A percentile compares a stretch with the other conserved stretches of the same genome.
Evolutionary conservation across 768 basidiomycete species (phyloP).

Genomic region (Mycena galopus): DNA sequence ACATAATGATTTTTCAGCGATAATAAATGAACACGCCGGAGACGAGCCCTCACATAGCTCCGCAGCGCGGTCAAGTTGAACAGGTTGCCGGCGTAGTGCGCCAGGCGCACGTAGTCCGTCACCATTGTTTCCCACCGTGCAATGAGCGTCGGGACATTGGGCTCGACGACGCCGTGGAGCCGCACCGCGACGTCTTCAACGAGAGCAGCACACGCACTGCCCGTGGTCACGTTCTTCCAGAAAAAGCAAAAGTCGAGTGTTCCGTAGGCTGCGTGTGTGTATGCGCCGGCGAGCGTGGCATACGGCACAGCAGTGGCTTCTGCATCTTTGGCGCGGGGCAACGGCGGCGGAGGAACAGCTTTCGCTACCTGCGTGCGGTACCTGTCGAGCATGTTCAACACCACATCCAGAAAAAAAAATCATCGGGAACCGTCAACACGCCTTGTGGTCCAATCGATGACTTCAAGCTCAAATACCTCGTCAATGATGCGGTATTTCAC

Average conservation of each 20-base stretch:
- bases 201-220: slow-evolving; percentile 7
- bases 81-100: neutral
- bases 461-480: slow-evolving; percentile 37
- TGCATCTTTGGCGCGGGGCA: slow-evolving; percentile 35
- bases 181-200: slow-evolving; percentile 4
- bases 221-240: slow-evolving; percentile 1
- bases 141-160: slow-evolving; percentile 37
- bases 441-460: slow-evolving; percentile 45
- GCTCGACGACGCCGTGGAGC: slow-evolving; percentile 38
- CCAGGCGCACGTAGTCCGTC: neutral
- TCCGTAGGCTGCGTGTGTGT: slow-evolving; percentile 42
- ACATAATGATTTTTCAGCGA: neutral
- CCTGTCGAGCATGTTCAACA: neutral
- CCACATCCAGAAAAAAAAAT: neutral
- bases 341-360: slow-evolving; percentile 25
- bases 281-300: slow-evolving; percentile 38
- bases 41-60: neutral
- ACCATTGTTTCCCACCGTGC: slow-evolving; percentile 7
- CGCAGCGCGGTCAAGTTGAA: neutral
- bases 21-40: neutral
- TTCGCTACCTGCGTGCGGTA: neutral
- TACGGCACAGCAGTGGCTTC: slow-evolving; percentile 31
- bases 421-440: neutral
- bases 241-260: slow-evolving; percentile 41
- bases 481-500: slow-evolving; percentile 45